Evolutionary conservation across 2,329 filamentous ascomycete species (phyloP), one percentile per base, ranked within the genome.

Genomic region (Karstenula rhodostoma): DNA sequence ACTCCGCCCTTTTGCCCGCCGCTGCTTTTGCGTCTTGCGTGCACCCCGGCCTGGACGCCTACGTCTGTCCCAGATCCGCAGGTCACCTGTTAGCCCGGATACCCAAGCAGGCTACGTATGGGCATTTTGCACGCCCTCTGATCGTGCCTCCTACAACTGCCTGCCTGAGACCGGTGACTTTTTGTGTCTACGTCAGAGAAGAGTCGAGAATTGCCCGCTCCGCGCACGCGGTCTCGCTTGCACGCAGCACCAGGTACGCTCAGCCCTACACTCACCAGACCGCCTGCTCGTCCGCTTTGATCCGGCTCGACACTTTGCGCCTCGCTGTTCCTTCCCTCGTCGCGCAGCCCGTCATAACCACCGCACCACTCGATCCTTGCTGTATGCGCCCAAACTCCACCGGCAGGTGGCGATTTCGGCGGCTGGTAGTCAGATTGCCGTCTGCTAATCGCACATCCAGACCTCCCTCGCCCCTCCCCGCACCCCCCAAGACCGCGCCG

Each of bases 251-350:
- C 5, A 65, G 62, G 61, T 64, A 64, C 59, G 35, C 58, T 59
- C 37, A 57, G 58, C 61, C 58, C 65, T 61, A 48, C 40, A 46
- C 29, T 51, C 50, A 57, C 44, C 58, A 57, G 50, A 57, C 54
- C 59, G 51, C 58, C 58, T 58, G 54, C 55, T 62, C 65, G 63
- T 65, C 65, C 66, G 64, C 60, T 62, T 62, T 56, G 54, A 65
- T 66, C 63, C 67, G 65, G 55, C 35, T 49, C 35, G 54, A 43
- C 54, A 10, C 46, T 42, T 23, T 42, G 43, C 44, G 44, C 40
- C 53, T 47, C 27, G 13, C 22, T n/a, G 25, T 46, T 32, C 22
- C 54, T 56, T 12, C 43, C n/a, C 10, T 22, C 19, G 37, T 54
- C 27, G 27, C 42, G 27, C 42, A 15, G 15, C 52, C 17, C 52